These are phyloP conservation scores for Somion occarium DNA, from an alignment of 1,284 basidiomycete species.

Conservation along the genomic window DNA sequence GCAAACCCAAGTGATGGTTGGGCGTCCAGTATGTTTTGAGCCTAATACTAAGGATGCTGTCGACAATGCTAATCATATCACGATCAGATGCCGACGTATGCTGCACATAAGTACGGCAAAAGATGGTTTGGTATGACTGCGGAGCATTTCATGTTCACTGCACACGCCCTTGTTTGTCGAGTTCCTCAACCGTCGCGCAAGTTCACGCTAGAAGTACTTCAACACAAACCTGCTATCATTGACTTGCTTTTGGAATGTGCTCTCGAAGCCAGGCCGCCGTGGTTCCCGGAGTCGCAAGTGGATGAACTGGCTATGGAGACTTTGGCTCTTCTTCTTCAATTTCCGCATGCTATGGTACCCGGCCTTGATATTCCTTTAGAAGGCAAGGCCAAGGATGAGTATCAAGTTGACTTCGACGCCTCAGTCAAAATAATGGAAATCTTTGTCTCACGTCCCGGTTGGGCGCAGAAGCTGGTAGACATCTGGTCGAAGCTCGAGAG, in stretches of 20 bases:
- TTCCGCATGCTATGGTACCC: conserved; percentile 3
- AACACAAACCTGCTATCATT: conserved; percentile 1
- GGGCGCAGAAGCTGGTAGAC: conserved; percentile 1
- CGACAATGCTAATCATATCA: no score
- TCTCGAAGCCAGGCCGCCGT: not conserved
- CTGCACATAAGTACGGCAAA: conserved; percentile 6
- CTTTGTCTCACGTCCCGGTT: conserved; percentile 3
- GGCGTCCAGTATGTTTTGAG: not conserved
- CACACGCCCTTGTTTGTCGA: conserved; percentile 1
- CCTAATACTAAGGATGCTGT: not conserved
- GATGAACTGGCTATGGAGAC: conserved; percentile 6
- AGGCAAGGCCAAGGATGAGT: not conserved
- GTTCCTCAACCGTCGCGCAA: conserved; percentile 6
- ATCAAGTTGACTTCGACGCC: conserved; percentile 2
- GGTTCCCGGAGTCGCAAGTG: conserved; percentile 6
- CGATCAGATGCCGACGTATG: conserved; percentile 1
- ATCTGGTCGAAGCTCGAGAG: conserved; percentile 6
- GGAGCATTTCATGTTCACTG: conserved; percentile 6
- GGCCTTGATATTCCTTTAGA: not conserved
- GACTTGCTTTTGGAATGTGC: conserved; percentile 9
- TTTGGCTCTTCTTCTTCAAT: conserved; percentile 6
- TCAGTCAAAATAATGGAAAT: conserved; percentile 2
- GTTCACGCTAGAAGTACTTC: conserved; percentile 7
- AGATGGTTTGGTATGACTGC: conserved; percentile 7
- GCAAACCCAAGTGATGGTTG: conserved; percentile 2